These are phyloP conservation scores for Aspergillus sclerotioniger DNA, from an alignment of 495 filamentous ascomycete genomes.

Conservation along the genomic window DNA sequence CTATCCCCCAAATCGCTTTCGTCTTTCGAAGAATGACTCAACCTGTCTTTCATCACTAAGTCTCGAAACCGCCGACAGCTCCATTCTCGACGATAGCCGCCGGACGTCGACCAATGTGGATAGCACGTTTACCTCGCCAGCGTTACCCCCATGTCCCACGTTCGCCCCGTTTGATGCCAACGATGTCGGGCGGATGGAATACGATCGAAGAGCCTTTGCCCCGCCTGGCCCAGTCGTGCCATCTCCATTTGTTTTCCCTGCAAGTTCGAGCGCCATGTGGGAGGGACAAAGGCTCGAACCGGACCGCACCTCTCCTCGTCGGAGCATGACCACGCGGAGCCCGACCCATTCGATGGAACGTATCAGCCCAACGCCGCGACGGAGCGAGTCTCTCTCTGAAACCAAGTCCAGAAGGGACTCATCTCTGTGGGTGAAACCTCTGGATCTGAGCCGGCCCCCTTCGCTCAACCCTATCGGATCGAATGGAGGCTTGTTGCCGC, in stretches of 20 bases:
- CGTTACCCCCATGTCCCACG: slow-evolving; percentile 37
- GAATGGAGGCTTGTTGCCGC: slow-evolving; percentile 24
- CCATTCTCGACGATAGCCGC: slow-evolving; percentile 44
- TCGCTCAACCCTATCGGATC: slow-evolving; percentile 14
- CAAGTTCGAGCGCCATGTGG: slow-evolving; percentile 25
- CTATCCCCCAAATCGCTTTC: slow-evolving; percentile 35
- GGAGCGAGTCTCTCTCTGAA: slow-evolving; percentile 38
- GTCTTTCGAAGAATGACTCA: slow-evolving; percentile 41
- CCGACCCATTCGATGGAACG: slow-evolving; percentile 27
- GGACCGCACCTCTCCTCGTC: slow-evolving; percentile 33
- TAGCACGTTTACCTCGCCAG: slow-evolving; percentile 32
- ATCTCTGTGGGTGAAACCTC: slow-evolving; percentile 3
- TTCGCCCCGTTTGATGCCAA: slow-evolving; percentile 44
- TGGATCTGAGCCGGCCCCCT: slow-evolving; percentile 15
- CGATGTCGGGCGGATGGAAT: slow-evolving; percentile 39
- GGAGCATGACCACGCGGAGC: slow-evolving; percentile 39
- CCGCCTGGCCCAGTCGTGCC: slow-evolving; percentile 24
- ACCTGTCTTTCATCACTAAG: slow-evolving; percentile 45
- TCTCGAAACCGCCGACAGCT: slow-evolving; percentile 48
- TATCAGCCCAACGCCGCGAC: slow-evolving; percentile 28
- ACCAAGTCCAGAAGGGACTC: slow-evolving; percentile 23
- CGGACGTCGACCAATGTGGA: slow-evolving; percentile 29
- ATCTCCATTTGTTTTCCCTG: slow-evolving; percentile 31
- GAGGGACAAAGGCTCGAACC: slow-evolving; percentile 26
- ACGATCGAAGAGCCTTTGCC: slow-evolving; percentile 32